phyloP scores from a whole-genome alignment of 2,329 filamentous ascomycete species.

The Curvularia verruculosa region DNA sequence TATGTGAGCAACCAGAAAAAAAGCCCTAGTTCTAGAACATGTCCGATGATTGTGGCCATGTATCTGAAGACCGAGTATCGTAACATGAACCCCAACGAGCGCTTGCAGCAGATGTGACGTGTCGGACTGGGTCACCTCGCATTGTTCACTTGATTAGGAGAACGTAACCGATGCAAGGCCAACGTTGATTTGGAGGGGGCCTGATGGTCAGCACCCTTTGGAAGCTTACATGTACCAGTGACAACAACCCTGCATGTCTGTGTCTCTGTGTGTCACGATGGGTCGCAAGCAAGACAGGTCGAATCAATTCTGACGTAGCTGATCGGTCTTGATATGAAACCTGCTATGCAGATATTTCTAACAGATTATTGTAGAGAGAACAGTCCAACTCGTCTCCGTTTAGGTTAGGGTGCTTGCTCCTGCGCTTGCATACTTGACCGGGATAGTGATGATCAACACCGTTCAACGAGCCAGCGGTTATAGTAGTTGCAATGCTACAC shows the following conservation, averaged over 20 bases:
- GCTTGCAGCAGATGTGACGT: neutral
- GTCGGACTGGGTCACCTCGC: neutral
- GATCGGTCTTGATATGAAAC: neutral
- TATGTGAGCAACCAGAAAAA: neutral
- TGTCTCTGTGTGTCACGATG: conserved; percentile 1
- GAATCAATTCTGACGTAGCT: neutral
- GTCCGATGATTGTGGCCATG: neutral
- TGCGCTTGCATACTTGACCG: neutral
- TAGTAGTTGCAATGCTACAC: neutral
- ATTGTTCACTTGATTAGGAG: neutral
- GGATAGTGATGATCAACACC: neutral
- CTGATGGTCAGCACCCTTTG: neutral
- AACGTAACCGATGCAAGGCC: neutral
- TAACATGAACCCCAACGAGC: neutral
- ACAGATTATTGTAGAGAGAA: neutral
- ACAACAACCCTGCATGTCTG: neutral
- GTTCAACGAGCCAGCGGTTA: neutral
- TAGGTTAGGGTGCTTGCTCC: neutral
- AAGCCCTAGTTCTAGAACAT: neutral
- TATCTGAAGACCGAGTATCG: neutral
- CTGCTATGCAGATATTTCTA: neutral
- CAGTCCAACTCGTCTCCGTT: neutral
- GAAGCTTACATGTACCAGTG: neutral
- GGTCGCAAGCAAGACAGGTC: neutral
- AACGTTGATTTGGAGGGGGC: neutral